Base-by-base conservation (phyloP, 768 basidiomycete genomes). In the Psilocybe tampanensis region DNA sequence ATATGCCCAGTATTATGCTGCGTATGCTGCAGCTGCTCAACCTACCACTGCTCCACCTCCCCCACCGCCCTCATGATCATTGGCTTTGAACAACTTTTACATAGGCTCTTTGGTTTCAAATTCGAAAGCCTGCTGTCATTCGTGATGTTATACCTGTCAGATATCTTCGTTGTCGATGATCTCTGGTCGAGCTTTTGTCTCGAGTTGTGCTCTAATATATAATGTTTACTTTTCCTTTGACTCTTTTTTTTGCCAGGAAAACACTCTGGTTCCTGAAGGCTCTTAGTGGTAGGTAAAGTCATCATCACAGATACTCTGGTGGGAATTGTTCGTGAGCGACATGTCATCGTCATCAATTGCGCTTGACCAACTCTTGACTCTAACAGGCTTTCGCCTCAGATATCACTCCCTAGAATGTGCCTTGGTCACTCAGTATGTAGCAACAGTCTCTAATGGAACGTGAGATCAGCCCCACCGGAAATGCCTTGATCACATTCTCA, bases 1-100 rank as follows among this genome's bases (percentile, higher is more conserved):
- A 64, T 91, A 92, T 63, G 80, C 78, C 13, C 86, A 90, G 57
- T 91, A 91, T 70, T 91, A 92, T 65, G 80, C 81, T 15, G 72
- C 80, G 29, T 84, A 88, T 56, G 69, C 66, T 22, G 73, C 79
- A 24, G 61, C 70, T 6, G 63, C 67, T 21, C 70, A 57, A 43
- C 68, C 71, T 32, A 59, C 44, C 12, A 69, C 68, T 8, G 64
- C 67, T 0, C 70, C 75, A 2, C 73, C 74, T 0, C 75, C 76
- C 1, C 76, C 75, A 11, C 73, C 76, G 32, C 52, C 52, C 8
- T 65, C 72, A 61, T 70, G 57, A 63, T 62, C 36, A 22, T 48
- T 21, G 23, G 13, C 39, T 47, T 39, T 18, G 32, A 26, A 49
- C 21, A 18, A 12, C 17, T 44, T 41, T 23, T 17, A 26, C 18